Percentiles rank a stretch among this genome's conserved stretches.
Conservation (phyloP, 2,329 filamentous ascomycete species). For the Talaromyces marneffei region DNA sequence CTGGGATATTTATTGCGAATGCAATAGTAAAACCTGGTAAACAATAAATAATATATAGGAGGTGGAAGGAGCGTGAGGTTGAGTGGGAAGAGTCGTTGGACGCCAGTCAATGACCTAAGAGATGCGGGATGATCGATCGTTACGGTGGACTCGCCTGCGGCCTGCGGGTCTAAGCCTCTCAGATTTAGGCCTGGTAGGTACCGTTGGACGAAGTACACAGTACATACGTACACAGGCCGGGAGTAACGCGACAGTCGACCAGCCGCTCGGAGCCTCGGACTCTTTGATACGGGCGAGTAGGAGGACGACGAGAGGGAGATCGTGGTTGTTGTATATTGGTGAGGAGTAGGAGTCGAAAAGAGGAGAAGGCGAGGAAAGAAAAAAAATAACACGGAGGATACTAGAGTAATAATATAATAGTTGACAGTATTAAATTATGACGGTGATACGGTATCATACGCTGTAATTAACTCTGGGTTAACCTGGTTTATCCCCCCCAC, state of each 20-base stretch:
- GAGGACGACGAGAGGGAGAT: background rate
- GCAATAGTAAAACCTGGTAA: background rate
- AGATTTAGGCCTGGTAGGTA: conserved; percentile 14
- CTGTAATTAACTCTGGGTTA: background rate
- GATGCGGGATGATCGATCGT: conserved; percentile 29
- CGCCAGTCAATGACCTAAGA: conserved; percentile 30
- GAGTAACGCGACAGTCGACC: background rate
- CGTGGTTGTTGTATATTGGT: background rate
- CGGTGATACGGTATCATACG: background rate
- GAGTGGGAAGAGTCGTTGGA: background rate
- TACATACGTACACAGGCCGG: background rate
- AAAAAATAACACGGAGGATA: conserved; percentile 12
- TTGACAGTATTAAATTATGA: background rate
- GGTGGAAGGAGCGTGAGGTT: background rate
- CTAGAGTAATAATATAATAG: background rate
- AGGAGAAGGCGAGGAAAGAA: conserved; percentile 16
- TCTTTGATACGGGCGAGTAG: background rate
- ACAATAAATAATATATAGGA: background rate
- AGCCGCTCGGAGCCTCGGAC: background rate
- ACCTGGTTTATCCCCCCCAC: conserved; percentile 5
- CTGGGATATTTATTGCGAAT: background rate
- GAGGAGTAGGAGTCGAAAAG: conserved; percentile 7
- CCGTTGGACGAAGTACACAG: background rate
- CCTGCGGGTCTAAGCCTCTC: conserved; percentile 8
- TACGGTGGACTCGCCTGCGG: conserved; percentile 9